A percentile compares a stretch with the other conserved stretches of the same genome.
phyloP scores from a whole-genome alignment of 192 early-diverging fungal species.

The Linnemannia elongata region DNA sequence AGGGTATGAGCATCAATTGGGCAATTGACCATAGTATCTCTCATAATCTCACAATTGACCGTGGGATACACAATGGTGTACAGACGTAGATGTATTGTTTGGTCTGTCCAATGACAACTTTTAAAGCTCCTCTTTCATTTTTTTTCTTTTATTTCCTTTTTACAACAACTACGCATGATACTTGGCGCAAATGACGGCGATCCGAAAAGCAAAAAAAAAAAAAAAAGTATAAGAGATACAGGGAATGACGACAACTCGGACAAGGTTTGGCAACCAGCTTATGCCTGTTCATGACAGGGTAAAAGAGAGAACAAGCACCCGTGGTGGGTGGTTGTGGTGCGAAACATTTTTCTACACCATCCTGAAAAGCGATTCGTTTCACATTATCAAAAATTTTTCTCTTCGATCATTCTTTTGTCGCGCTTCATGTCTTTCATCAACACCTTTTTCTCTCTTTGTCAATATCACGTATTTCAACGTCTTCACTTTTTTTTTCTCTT shows the following conservation, averaged over 20 bases:
- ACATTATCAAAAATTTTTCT: neutral
- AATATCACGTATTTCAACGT: neutral
- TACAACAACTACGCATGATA: neutral
- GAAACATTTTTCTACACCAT: neutral
- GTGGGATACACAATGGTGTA: neutral
- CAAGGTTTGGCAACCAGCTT: neutral
- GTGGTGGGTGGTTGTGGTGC: neutral
- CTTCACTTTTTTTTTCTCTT: slow-evolving; percentile 3
- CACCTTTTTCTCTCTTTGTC: neutral
- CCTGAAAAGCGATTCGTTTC: neutral
- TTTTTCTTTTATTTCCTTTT: neutral
- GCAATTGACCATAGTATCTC: neutral
- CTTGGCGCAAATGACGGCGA: no score
- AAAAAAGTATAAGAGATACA: neutral
- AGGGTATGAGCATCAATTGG: no score
- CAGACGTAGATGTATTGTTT: neutral
- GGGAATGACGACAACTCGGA: neutral
- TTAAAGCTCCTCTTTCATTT: neutral
- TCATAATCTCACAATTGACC: neutral
- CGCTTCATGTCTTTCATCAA: neutral
- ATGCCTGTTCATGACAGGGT: neutral
- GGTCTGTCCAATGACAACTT: neutral
- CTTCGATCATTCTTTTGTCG: neutral
- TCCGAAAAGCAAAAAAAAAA: neutral
- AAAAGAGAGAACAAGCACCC: neutral